Conservation (phyloP, 345 rosid species). For the Syzygium aromaticum region DNA sequence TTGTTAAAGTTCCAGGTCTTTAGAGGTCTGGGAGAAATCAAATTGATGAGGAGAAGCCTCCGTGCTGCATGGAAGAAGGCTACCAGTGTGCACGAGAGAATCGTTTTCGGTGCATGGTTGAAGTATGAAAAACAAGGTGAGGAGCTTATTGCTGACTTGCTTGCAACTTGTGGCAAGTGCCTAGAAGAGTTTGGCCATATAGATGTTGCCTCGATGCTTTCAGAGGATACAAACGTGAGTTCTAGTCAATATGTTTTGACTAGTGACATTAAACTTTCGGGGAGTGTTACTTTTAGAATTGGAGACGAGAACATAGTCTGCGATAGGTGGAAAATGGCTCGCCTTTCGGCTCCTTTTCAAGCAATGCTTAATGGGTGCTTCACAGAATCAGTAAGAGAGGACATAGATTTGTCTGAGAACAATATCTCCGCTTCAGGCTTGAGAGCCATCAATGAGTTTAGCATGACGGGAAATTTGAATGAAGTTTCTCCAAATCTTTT, state of each 20-base stretch:
- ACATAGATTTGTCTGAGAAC: conserved; percentile 86
- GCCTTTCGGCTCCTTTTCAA: conserved; percentile 79
- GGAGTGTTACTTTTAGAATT: conserved; percentile 54
- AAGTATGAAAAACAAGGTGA: conserved; percentile 87
- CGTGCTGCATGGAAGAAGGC: conserved; percentile 89
- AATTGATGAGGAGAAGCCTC: conserved; percentile 80
- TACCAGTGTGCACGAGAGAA: conserved; percentile 72
- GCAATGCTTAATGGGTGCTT: conserved; percentile 92
- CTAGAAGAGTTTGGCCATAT: conserved; percentile 60
- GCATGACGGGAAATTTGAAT: conserved; percentile 44
- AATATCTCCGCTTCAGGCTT: conserved; percentile 63
- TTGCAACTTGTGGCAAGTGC: conserved; percentile 66
- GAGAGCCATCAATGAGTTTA: conserved; percentile 60
- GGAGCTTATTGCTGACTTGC: conserved; percentile 77
- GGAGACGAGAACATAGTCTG: conserved; percentile 73
- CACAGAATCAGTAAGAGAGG: conserved; percentile 69
- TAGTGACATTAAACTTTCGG: conserved; percentile 16
- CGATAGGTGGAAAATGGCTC: conserved; percentile 67
- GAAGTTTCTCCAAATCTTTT: conserved; percentile 51
- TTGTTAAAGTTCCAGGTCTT: conserved; percentile 78
- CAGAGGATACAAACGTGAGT: conserved; percentile 17
- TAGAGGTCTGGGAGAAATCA: conserved; percentile 88
- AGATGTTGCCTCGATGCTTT: conserved; percentile 55
- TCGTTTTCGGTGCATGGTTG: conserved; percentile 89
- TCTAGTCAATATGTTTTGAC: conserved; percentile 23